Evolutionary conservation across 495 filamentous ascomycete genomes (phyloP).

Genomic region (Hypoxylon lenormandii): DNA sequence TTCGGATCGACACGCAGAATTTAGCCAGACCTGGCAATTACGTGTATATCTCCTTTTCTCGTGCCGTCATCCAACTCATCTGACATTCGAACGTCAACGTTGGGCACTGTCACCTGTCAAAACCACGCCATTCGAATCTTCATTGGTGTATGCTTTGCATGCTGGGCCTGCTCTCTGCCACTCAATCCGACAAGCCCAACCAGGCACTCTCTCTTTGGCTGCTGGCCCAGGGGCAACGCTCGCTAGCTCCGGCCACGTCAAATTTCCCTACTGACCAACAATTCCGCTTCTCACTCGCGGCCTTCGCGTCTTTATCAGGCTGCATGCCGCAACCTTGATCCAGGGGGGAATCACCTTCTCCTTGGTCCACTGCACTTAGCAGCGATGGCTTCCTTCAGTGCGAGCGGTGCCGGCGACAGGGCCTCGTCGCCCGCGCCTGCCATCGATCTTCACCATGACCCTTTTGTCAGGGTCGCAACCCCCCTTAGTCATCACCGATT

Average conservation of each 20-base stretch:
- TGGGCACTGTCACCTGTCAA: slow-evolving; percentile 38
- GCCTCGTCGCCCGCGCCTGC: slow-evolving; percentile 35
- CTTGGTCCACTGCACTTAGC: slow-evolving; percentile 39
- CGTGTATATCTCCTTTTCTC: slow-evolving; percentile 18
- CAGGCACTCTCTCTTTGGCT: slow-evolving; percentile 37
- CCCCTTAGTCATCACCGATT: slow-evolving; percentile 73
- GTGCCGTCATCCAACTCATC: slow-evolving; percentile 33
- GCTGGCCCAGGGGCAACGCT: slow-evolving; percentile 39
- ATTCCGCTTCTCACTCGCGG: slow-evolving; percentile 15
- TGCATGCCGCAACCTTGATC: slow-evolving; percentile 50
- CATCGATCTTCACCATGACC: slow-evolving; percentile 53
- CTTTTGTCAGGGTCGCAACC: slow-evolving; percentile 57
- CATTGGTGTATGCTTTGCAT: slow-evolving; percentile 37
- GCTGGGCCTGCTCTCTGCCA: slow-evolving; percentile 41
- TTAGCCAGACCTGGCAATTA: slow-evolving; percentile 28
- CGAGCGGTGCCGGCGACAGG: slow-evolving; percentile 26
- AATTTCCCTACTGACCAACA: slow-evolving; percentile 15
- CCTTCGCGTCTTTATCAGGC: slow-evolving; percentile 43
- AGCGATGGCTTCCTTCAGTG: slow-evolving; percentile 45
- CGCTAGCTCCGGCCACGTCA: slow-evolving; percentile 45
- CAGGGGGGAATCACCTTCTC: slow-evolving; percentile 46
- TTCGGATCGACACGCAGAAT: slow-evolving; percentile 40
- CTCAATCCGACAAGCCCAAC: slow-evolving; percentile 29
- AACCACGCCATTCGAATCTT: slow-evolving; percentile 32
- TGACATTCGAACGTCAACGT: slow-evolving; percentile 28